Evolutionary conservation across 164 flowering plant species (phyloP), one percentile per base, ranked within the genome.

Genomic region (Cinnamomum chago): DNA sequence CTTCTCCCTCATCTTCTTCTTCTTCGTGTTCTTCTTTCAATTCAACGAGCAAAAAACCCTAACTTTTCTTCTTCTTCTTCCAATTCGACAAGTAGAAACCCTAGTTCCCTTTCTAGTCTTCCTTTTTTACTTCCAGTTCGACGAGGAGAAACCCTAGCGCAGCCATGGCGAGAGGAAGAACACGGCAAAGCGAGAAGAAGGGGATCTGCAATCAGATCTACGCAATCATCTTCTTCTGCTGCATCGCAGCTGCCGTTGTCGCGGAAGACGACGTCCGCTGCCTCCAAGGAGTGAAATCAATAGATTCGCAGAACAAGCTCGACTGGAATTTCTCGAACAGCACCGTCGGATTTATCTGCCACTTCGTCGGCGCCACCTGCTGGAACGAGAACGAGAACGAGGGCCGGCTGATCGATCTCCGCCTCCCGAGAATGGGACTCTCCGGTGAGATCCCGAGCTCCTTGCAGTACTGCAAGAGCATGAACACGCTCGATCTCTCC

Each of bases 311-410:
- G 7, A 23, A 40, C 0, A 80, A 62, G 71, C 76, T 82, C 2
- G 58, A 11, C 3, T 82, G 85, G 85, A 71, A 2, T 28, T 82
- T 82, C 72, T 15, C 68, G 24, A 80, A 82, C 73, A 5, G 62
- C 18, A 58, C 77, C 4, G 81, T 74, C n/a, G 83, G 81, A 20
- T 80, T 76, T 65, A 65, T 82, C 73, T 82, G 85, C 69, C 65
- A 55, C 13, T 80, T 82, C 35, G 65, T 66, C 51, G 85, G 85
- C 1, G 81, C 68, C 66, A 22, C 81, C 7, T 82, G 85, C 76
- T 82, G 85, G 85, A 80, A 82, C 72, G 81, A 71, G 28, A 5
- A 12, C 15, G 85, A 82, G 73, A 78, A 82, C n/a, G n/a, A n/a
- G n/a, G n/a, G n/a, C 67, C 79, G 82, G 5, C 50, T 82, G 20